Base-by-base conservation (phyloP, 2,329 filamentous ascomycete genomes). In the Cryoendolithus antarcticus region DNA sequence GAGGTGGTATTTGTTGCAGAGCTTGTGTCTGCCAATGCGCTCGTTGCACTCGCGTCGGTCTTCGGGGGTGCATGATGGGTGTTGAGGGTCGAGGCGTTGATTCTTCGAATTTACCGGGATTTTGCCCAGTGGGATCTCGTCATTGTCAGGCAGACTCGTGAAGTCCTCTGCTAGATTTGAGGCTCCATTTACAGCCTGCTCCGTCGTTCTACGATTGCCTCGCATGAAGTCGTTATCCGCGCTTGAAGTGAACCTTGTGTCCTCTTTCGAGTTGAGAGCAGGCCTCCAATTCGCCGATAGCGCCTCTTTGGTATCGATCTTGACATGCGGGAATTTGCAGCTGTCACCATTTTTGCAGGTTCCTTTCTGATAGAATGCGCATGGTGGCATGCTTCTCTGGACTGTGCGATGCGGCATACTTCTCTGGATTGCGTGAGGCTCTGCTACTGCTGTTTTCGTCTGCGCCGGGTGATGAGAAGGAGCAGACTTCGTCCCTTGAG, bases 1-100 rank as follows among this genome's bases (percentile, higher is more conserved):
- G 0, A 74, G 56, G 40, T 71, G 65, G 42, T 62, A 62, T 21
- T 60, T 62, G 48, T 72, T 72, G 52, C 70, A 74, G 0, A 68
- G 59, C 46, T 70, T 71, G 11, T 57, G 53, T 2, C 54, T 47
- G 9, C 53, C 55, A 21, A 57, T 55, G 9, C 61, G 59, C 8
- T 53, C 50, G 12, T 60, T 58, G 48, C 68, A 72, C 6, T 46
- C 45, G 2, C 57, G 49, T 48, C 61, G 60, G 21, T 64, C 62
- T 10, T 62, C 56, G 9, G 45, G 28, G 0, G 60, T 48, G 0
- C 66, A 63, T 1, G 53, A 46, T 6, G 58, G 54, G 27, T 62
- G 54, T 47, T 62, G 62, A 0, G 55, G 45, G 47, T 74, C 71
- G 9, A 74, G 51, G 4, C 71, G 67, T 9, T 57, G 58, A 8